Evolutionary conservation across 129 eudicot species (phyloP).

Genomic region (Chrysanthemum makinoi): DNA sequence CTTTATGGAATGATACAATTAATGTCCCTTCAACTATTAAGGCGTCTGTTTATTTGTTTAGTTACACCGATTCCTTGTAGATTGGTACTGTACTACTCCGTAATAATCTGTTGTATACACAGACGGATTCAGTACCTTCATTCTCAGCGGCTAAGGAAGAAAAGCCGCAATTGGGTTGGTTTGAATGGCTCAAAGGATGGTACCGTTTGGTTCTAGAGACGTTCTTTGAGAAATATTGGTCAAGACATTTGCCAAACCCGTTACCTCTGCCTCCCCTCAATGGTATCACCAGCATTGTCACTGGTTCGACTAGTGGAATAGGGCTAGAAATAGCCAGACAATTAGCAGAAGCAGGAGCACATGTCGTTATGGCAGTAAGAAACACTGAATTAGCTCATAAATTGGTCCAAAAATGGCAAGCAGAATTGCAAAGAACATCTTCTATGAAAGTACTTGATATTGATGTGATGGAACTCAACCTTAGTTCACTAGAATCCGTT

Average conservation of each 20-base stretch:
- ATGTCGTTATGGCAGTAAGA: conserved; percentile 42
- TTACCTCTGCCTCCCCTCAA: conserved; percentile 52
- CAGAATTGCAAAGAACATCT: not conserved
- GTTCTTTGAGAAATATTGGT: conserved; percentile 42
- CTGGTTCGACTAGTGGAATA: conserved; percentile 58
- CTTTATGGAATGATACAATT: no score
- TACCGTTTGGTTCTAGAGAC: conserved; percentile 36
- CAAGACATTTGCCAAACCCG: conserved; percentile 42
- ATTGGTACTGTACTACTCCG: not conserved
- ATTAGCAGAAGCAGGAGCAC: conserved; percentile 38
- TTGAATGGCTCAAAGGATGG: conserved; percentile 63
- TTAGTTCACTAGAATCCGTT: conserved; percentile 33
- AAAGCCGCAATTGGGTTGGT: conserved; percentile 40
- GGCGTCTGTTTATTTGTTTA: no score
- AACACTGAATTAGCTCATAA: conserved; percentile 28
- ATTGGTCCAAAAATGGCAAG: conserved; percentile 33
- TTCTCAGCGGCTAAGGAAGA: conserved; percentile 23
- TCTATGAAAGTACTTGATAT: not conserved
- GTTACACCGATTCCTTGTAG: no score
- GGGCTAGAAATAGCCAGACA: conserved; percentile 46
- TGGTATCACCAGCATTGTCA: conserved; percentile 45
- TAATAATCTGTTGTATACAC: not conserved
- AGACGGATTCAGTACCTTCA: conserved; percentile 30
- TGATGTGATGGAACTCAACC: conserved; percentile 44
- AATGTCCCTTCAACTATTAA: no score